Conservation (phyloP, 2,329 filamentous ascomycete genomes). For the Fusarium lyarnte region DNA sequence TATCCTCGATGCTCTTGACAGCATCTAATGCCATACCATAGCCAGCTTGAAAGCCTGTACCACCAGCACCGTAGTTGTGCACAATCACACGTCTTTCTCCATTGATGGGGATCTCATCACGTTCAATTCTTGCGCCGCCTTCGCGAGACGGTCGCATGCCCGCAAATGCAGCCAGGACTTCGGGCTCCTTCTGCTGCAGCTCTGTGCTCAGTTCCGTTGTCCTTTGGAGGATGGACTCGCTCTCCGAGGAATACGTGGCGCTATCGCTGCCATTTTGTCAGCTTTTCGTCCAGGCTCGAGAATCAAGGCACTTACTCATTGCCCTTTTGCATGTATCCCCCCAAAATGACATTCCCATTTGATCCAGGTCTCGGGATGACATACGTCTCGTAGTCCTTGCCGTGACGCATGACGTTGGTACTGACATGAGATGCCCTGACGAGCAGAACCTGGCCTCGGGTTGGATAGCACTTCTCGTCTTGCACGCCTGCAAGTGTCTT, state of each 20-base stretch:
- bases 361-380: not conserved
- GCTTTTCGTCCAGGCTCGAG: fast-evolving
- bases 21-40: constrained; percentile 9
- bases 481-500: not conserved
- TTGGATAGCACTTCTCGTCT: not conserved
- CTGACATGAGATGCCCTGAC: not conserved
- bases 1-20: not conserved
- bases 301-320: not conserved
- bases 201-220: not conserved
- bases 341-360: not conserved
- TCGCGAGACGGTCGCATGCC: constrained; percentile 1
- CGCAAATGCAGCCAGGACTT: not conserved
- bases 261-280: not conserved
- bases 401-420: not conserved
- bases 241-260: not conserved
- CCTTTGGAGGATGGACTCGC: not conserved
- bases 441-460: not conserved
- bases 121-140: not conserved
- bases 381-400: not conserved
- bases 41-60: constrained; percentile 1
- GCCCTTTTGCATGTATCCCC: constrained; percentile 5
- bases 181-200: not conserved
- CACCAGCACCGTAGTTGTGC: not conserved
- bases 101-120: not conserved
- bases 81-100: not conserved